These are phyloP conservation scores for Colletotrichum scovillei DNA, from an alignment of 2,329 filamentous ascomycete species.

Conservation along the genomic window DNA sequence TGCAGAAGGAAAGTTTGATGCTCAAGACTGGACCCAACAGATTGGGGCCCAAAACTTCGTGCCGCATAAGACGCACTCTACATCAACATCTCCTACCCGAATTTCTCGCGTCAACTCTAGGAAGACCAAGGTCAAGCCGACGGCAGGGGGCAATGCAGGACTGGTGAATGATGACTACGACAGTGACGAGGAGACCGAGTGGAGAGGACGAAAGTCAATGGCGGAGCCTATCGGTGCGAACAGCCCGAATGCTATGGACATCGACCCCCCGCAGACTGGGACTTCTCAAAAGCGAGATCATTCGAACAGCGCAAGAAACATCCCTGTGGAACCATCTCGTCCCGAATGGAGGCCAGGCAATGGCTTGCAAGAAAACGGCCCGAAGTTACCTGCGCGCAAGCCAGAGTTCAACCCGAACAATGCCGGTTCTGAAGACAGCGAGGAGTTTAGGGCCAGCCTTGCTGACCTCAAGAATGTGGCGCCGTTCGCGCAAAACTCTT, in stretches of 20 bases:
- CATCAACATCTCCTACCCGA: conserved; percentile 58
- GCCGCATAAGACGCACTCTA: conserved; percentile 52
- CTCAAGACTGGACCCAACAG: conserved; percentile 65
- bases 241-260: conserved; percentile 73
- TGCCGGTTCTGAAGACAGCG: conserved; percentile 66
- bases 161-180: conserved; percentile 60
- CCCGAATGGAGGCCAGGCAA: conserved; percentile 70
- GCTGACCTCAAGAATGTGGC: conserved; percentile 67
- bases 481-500: conserved; percentile 59
- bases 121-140: conserved; percentile 69
- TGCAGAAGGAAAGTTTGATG: conserved; percentile 54
- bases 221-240: conserved; percentile 45
- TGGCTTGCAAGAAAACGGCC: conserved; percentile 30
- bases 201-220: conserved; percentile 48
- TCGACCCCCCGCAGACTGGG: conserved; percentile 61
- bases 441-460: conserved; percentile 65
- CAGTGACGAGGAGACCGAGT: conserved; percentile 52
- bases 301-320: conserved; percentile 57
- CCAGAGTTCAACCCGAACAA: conserved; percentile 46
- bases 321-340: conserved; percentile 68
- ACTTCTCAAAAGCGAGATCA: conserved; percentile 37
- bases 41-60: conserved; percentile 67
- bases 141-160: conserved; percentile 54
- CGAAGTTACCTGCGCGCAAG: conserved; percentile 38
- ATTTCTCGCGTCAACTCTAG: conserved; percentile 60